Base-by-base conservation (phyloP, 2,329 filamentous ascomycete species). In the Aureobasidium melanogenum region DNA sequence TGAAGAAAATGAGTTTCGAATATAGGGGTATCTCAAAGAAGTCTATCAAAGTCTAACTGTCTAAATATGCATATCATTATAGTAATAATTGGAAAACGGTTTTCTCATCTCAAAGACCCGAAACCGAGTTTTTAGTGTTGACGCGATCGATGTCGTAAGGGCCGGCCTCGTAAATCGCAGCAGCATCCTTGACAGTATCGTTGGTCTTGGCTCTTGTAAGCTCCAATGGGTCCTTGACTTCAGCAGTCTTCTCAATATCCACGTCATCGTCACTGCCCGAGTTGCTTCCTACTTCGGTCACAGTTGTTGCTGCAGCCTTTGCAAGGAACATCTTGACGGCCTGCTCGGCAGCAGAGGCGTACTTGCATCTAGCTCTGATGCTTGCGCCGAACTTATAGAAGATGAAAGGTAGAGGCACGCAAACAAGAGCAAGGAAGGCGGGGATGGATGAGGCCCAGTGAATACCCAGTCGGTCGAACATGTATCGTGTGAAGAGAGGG, bases 331-430 rank as follows among this genome's bases (percentile, higher is more conserved):
- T 54, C 50, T 30, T 12, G 22, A 54, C 50, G 14, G 50, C 50
- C 22, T 54, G 28, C 7, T 54, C 50, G 1, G 50, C 50, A 1
- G 50, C 50, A 9, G 50, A 6, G 24, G 50, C 50, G 19, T 54
- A 54, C 1, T 36, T 54, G 50, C 50, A 54, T 17, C 65, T 72
- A 2, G 73, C 79, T 52, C 79, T 66, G 47, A 81, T 77, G 54
- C 70, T 64, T 68, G 78, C 76, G 0, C 79, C 79, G 64, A 75
- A 79, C 17, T 69, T 68, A 46, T 71, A 73, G 64, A 80, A 77
- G 3, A 71, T 41, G 19, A 71, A 64, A 3, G 70, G 69, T 2
- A 65, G 63, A 5, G 70, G 70, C 15, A 69, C 58, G 15, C 71
- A 63, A 2, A 66, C 65, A 39, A 74, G 55, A 14, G 68, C 66